A percentile compares a stretch with the other conserved stretches of the same genome.
Conservation (phyloP, 805 yeast genomes). For the Candida germanica region DNA sequence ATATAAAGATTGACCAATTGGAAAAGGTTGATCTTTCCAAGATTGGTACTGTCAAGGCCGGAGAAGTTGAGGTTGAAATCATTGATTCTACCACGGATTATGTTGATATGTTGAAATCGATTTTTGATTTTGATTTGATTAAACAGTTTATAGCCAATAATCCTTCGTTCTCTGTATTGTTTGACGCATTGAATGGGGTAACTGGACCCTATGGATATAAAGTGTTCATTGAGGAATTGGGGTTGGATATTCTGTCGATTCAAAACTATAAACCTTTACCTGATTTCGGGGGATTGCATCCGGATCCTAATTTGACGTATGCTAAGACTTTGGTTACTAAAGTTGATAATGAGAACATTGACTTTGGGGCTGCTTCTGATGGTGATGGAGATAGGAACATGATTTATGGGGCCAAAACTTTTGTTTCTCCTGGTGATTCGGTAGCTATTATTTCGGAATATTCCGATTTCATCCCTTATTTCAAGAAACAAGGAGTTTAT, state of each 20-base stretch:
- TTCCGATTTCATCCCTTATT: conserved; percentile 87
- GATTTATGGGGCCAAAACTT: conserved; percentile 94
- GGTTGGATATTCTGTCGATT: conserved; percentile 62
- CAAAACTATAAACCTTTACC: conserved; percentile 80
- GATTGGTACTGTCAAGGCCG: conserved; percentile 53
- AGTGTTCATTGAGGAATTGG: conserved; percentile 81
- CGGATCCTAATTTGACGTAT: conserved; percentile 95
- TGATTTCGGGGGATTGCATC: conserved; percentile 97
- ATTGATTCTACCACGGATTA: conserved; percentile 81
- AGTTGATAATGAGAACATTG: conserved; percentile 79
- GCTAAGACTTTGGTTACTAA: conserved; percentile 81
- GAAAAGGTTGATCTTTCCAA: conserved; percentile 61
- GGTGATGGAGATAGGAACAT: conserved; percentile 99
- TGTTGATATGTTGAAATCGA: conserved; percentile 71
- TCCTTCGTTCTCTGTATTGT: conserved; percentile 63
- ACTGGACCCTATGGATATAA: conserved; percentile 94
- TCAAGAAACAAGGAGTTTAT: conserved; percentile 75
- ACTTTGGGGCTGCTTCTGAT: conserved; percentile 97
- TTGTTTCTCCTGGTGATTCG: conserved; percentile 97
- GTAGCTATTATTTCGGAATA: conserved; percentile 97
- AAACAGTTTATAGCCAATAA: conserved; percentile 59
- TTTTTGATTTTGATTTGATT: conserved; percentile 85
- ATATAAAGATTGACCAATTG: conserved; percentile 58
- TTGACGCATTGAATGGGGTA: conserved; percentile 91
- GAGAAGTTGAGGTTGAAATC: conserved; percentile 70